phyloP scores from a whole-genome alignment of 2,329 filamentous ascomycete species.

The Phaeoacremonium minimum region DNA sequence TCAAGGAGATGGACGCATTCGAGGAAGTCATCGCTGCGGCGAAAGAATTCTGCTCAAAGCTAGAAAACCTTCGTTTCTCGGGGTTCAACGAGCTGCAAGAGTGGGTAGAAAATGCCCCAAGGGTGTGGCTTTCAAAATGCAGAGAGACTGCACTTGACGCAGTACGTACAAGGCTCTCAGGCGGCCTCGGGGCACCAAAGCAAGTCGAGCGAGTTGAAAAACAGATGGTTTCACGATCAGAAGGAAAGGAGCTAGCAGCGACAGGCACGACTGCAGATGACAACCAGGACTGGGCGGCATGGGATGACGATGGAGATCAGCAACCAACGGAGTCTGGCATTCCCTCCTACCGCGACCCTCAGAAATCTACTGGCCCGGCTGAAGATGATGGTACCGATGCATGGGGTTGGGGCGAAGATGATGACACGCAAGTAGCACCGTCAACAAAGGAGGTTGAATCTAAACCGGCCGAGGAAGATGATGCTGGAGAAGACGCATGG shows the following conservation, averaged over 20 bases:
- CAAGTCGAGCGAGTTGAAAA: slow-evolving; percentile 82
- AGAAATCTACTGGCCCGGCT: slow-evolving; percentile 17
- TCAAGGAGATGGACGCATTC: slow-evolving; percentile 68
- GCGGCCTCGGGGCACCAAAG: slow-evolving; percentile 60
- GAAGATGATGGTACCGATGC: slow-evolving; percentile 31
- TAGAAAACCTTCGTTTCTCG: slow-evolving; percentile 61
- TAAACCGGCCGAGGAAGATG: slow-evolving; percentile 23
- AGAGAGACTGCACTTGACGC: slow-evolving; percentile 74
- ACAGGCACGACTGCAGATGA: slow-evolving; percentile 35
- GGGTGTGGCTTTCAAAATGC: slow-evolving; percentile 81
- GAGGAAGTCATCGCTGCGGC: slow-evolving; percentile 65
- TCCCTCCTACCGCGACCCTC: slow-evolving; percentile 5
- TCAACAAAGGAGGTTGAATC: slow-evolving; percentile 13
- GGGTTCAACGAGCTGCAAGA: slow-evolving; percentile 61
- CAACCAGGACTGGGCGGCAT: slow-evolving; percentile 73
- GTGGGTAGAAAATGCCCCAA: slow-evolving; percentile 77
- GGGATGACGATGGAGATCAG: slow-evolving; percentile 65
- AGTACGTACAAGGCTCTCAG: slow-evolving; percentile 64
- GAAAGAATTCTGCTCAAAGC: slow-evolving; percentile 55
- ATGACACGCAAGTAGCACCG: slow-evolving; percentile 16
- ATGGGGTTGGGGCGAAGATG: slow-evolving; percentile 27
- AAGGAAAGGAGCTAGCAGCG: slow-evolving; percentile 61
- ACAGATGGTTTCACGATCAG: slow-evolving; percentile 65
- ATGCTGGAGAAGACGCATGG: slow-evolving; percentile 68
- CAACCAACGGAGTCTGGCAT: slow-evolving; percentile 17